A percentile compares a stretch with the other conserved stretches of the same genome.
Conservation (phyloP, 139 green algal species). For the Tetradesmus obliquus region DNA sequence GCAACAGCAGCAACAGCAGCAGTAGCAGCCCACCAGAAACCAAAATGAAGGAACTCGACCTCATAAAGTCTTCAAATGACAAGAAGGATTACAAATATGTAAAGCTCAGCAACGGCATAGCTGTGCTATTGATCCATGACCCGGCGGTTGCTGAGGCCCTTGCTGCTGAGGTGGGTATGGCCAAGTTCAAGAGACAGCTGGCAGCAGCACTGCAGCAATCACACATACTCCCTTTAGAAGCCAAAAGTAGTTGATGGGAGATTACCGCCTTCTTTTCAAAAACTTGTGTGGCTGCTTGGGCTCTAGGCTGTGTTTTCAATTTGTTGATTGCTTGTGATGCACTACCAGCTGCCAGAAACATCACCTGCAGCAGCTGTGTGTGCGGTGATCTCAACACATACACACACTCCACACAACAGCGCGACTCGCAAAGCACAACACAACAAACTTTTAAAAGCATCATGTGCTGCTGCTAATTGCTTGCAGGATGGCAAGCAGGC, state of each 20-base stretch:
- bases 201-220: not conserved
- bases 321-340: too few relatives aligned
- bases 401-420: too few relatives aligned
- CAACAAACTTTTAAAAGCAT: not conserved
- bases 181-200: not conserved
- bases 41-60: not conserved
- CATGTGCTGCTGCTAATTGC: not conserved
- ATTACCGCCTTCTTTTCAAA: too few relatives aligned
- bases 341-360: too few relatives aligned
- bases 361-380: too few relatives aligned
- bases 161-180: not conserved
- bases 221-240: not conserved
- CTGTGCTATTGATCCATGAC: slow-evolving; percentile 89
- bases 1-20: not conserved
- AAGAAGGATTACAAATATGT: slow-evolving; percentile 76
- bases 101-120: slow-evolving; percentile 82
- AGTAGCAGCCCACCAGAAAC: not conserved
- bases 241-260: too few relatives aligned
- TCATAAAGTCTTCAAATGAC: slow-evolving; percentile 76
- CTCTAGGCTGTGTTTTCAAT: too few relatives aligned
- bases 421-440: too few relatives aligned
- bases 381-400: too few relatives aligned
- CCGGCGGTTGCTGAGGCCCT: slow-evolving; percentile 75
- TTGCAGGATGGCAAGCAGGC: not conserved
- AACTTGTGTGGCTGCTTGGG: too few relatives aligned